A percentile compares a stretch with the other conserved stretches of the same genome.
Conservation (phyloP, 495 filamentous ascomycete genomes). For the Neurospora africana region DNA sequence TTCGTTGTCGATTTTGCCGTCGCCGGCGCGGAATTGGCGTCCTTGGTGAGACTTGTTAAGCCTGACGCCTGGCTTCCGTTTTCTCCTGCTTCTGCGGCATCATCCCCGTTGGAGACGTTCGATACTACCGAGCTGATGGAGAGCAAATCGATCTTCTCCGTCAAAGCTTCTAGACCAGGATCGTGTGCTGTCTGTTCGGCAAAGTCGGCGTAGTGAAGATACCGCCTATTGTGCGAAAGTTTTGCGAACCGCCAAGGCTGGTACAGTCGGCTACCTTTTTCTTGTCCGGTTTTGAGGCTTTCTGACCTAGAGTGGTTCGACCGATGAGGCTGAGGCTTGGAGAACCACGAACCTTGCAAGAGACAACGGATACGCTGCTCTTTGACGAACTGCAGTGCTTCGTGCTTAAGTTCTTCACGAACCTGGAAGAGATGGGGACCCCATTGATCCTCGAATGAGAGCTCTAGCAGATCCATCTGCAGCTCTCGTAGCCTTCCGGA, state of each 20-base stretch:
- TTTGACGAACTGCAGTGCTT: slow-evolving; percentile 90
- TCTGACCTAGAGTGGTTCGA: neutral
- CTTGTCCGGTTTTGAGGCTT: slow-evolving; percentile 12
- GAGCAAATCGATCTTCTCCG: slow-evolving; percentile 81
- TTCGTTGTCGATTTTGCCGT: slow-evolving; percentile 55
- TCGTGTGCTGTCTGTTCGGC: slow-evolving; percentile 49
- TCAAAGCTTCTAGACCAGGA: slow-evolving; percentile 62
- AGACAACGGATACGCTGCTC: slow-evolving; percentile 94
- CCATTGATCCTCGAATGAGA: slow-evolving; percentile 91
- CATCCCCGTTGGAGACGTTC: slow-evolving; percentile 62
- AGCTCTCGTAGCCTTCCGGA: slow-evolving; percentile 64
- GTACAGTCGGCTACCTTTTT: slow-evolving; percentile 15
- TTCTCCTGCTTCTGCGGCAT: slow-evolving; percentile 10
- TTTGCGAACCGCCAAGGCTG: slow-evolving; percentile 70
- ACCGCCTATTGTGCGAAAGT: slow-evolving; percentile 82
- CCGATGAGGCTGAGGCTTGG: slow-evolving; percentile 35
- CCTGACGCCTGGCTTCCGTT: slow-evolving; percentile 10
- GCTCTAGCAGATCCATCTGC: slow-evolving; percentile 90
- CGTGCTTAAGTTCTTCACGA: slow-evolving; percentile 83
- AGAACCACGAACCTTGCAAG: slow-evolving; percentile 84
- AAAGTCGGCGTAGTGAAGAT: slow-evolving; percentile 88
- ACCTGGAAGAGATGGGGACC: slow-evolving; percentile 80
- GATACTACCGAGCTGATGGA: slow-evolving; percentile 86
- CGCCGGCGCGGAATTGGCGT: slow-evolving; percentile 10
- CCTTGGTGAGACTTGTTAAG: slow-evolving; percentile 20